Evolutionary conservation across 352 stramenopile species (phyloP), one percentile per base, ranked within the genome.

Genomic region (Phytophthora pisi): DNA sequence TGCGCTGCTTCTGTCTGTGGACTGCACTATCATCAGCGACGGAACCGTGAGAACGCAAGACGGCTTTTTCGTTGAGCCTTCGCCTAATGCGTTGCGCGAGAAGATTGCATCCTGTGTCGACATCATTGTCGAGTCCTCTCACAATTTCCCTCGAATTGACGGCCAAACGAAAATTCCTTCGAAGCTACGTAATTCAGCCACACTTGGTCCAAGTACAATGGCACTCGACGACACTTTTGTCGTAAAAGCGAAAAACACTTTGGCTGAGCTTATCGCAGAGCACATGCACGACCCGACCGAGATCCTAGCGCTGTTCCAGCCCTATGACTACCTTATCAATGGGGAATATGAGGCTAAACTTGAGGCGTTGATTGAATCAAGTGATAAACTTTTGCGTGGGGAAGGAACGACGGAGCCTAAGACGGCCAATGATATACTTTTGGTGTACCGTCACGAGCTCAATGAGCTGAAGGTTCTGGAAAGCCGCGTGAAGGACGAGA

Each of bases 71-170:
- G 79, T 95, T 20, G 84, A 93, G 7, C 87, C 87, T 6, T 74
- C 82, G 23, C 68, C 79, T 3, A 75, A 69, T 16, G 64, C 70
- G 8, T 34, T 95, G 24, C 78, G 82, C 2, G 87, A 95, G 46
- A 87, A 89, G 47, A 75, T 93, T 47, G 68, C 81, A 16, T 79
- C 66, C 40, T 96, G 84, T 43, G 58, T 94, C 23, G 79, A 83
- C 36, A 58, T 81, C 10, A 80, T 96, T 51, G 86, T 95, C n/a
- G 86, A 95, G 49, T 84, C 91, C 0, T 84, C 87, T 3, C 89
- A 96, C 50, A 80, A 82, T n/a, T 97, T 97, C 51, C 88, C 91
- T n/a, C 86, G 91, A 26, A 91, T 97, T 55, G 92, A 98, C 42
- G 61, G 79, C 5, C 89, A 92, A 63, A 93, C 88, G 6, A 92